Evolutionary conservation across 1,139 yeast species (phyloP).

Genomic region (Suhomyces panamericanus): DNA sequence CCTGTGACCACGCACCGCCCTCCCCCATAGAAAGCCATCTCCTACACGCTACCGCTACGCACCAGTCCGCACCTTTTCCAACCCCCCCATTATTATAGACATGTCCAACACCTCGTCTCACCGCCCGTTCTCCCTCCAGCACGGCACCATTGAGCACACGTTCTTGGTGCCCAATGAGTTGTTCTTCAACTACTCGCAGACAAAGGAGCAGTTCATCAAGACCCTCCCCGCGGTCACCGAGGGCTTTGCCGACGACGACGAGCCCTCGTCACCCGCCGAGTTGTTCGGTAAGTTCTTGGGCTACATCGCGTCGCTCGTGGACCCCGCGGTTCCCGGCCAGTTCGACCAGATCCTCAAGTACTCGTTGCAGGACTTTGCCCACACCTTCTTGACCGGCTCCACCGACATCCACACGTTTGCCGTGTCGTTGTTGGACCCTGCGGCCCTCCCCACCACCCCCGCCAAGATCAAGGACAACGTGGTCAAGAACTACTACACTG

Average conservation of each 20-base stretch:
- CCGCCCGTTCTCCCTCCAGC: slow-evolving; percentile 76
- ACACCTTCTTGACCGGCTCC: slow-evolving; percentile 55
- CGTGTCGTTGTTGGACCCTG: slow-evolving; percentile 54
- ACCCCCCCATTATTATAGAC: slow-evolving; percentile 18
- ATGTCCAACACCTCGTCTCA: slow-evolving; percentile 27
- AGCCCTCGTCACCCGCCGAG: slow-evolving; percentile 87
- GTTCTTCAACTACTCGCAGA: slow-evolving; percentile 79
- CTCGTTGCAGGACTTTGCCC: slow-evolving; percentile 79
- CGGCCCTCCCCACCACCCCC: slow-evolving; percentile 63
- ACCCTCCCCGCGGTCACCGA: slow-evolving; percentile 80
- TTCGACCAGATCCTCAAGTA: slow-evolving; percentile 69
- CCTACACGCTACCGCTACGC: background rate
- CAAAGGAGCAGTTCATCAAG: slow-evolving; percentile 81
- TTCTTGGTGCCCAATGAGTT: slow-evolving; percentile 81
- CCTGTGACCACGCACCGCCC: background rate
- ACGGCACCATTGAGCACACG: slow-evolving; percentile 87
- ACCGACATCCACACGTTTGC: slow-evolving; percentile 91
- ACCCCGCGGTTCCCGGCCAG: slow-evolving; percentile 42
- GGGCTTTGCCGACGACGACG: slow-evolving; percentile 82
- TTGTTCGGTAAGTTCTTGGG: slow-evolving; percentile 83
- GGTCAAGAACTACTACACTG: slow-evolving; percentile 64
- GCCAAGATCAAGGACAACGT: slow-evolving; percentile 72
- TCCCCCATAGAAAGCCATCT: background rate
- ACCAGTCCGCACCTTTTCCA: background rate
- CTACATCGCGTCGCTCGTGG: slow-evolving; percentile 62